Percentiles rank a stretch among this genome's conserved stretches.
phyloP scores from a whole-genome alignment of 2,329 filamentous ascomycete species.

The Penicillium brevicompactum region DNA sequence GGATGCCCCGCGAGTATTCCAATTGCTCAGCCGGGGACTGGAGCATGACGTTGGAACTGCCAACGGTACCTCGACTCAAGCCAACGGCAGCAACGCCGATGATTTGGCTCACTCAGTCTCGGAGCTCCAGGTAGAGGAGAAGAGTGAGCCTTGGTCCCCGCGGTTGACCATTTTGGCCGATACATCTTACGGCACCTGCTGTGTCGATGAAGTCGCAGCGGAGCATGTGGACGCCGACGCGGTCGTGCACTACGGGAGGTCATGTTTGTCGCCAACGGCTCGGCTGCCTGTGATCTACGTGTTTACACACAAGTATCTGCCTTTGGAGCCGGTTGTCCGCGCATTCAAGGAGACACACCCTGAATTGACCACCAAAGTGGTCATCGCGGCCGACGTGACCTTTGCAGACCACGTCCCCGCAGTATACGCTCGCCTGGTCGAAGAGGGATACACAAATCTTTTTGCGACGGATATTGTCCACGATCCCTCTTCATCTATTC shows the following conservation, averaged over 20 bases:
- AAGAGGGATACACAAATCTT: slow-evolving; percentile 69
- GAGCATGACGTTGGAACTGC: slow-evolving; percentile 25
- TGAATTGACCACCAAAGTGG: slow-evolving; percentile 63
- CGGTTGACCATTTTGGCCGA: slow-evolving; percentile 84
- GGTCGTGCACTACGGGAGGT: slow-evolving; percentile 90
- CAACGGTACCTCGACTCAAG: slow-evolving; percentile 18
- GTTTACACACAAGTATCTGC: slow-evolving; percentile 74
- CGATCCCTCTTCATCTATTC: slow-evolving; percentile 76
- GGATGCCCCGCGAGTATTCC: slow-evolving; percentile 80
- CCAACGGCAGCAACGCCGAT: slow-evolving; percentile 13
- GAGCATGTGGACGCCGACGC: slow-evolving; percentile 90
- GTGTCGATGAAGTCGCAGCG: slow-evolving; percentile 93
- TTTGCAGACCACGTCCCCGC: slow-evolving; percentile 73
- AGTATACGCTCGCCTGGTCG: slow-evolving; percentile 58
- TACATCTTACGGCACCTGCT: slow-evolving; percentile 95
- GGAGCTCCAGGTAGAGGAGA: slow-evolving; percentile 28
- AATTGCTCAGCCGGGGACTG: slow-evolving; percentile 61
- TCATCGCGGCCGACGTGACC: slow-evolving; percentile 87
- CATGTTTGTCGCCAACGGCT: slow-evolving; percentile 87
- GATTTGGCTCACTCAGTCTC: slow-evolving; percentile 29
- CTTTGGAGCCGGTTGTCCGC: slow-evolving; percentile 59
- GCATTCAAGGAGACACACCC: slow-evolving; percentile 71
- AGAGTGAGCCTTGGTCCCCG: slow-evolving; percentile 28
- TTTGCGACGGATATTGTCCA: slow-evolving; percentile 73
- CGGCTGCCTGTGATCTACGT: slow-evolving; percentile 86